Evolutionary conservation across 108 stramenopile species (phyloP).

Genomic region (Nitzschia sp.): DNA sequence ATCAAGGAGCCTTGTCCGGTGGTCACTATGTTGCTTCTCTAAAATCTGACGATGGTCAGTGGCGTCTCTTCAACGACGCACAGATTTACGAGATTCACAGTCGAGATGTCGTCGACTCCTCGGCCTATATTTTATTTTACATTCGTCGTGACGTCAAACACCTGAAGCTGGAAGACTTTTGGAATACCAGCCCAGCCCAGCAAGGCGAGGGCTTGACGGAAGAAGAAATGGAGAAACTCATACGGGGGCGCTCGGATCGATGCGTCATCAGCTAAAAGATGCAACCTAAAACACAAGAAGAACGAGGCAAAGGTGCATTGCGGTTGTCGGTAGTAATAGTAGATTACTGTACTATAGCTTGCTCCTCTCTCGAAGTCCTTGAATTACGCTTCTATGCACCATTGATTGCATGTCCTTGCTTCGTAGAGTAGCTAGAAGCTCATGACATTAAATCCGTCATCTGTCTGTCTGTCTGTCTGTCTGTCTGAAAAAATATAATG

Average conservation of each 20-base stretch:
- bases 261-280: slow-evolving; percentile 86
- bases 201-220: slow-evolving; percentile 81
- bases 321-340: too few relatives aligned
- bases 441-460: too few relatives aligned
- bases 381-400: too few relatives aligned
- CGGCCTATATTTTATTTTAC: slow-evolving; percentile 91
- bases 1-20: slow-evolving; percentile 86
- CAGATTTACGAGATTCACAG: slow-evolving; percentile 80
- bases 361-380: too few relatives aligned
- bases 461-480: too few relatives aligned
- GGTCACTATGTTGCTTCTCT: slow-evolving; percentile 91
- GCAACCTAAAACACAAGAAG: too few relatives aligned
- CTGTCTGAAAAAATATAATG: too few relatives aligned
- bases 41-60: slow-evolving; percentile 88
- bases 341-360: too few relatives aligned
- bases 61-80: slow-evolving; percentile 91
- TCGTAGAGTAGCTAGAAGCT: too few relatives aligned
- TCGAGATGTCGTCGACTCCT: slow-evolving; percentile 86
- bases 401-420: too few relatives aligned
- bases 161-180: slow-evolving; percentile 80
- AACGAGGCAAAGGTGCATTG: too few relatives aligned
- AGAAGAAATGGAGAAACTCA: slow-evolving; percentile 82
- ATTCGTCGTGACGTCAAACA: slow-evolving; percentile 82
- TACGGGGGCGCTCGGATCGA: slow-evolving; percentile 66
- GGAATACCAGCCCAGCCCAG: slow-evolving; percentile 63